phyloP scores from a whole-genome alignment of 1,139 yeast species.

The Saccharomyces pastorianus region DNA sequence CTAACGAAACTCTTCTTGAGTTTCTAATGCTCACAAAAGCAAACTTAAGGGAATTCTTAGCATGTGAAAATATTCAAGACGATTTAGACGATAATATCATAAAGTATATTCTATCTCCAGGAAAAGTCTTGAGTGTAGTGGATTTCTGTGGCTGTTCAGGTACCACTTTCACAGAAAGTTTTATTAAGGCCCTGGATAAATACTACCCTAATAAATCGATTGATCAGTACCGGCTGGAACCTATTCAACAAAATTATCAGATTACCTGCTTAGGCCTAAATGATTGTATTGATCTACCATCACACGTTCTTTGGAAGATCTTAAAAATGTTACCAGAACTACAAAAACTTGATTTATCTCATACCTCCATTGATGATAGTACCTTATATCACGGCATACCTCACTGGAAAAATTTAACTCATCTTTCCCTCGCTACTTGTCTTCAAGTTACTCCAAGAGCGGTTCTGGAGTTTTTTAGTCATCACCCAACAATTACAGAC shows the following conservation, averaged over 20 bases:
- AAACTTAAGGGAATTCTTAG: conserved; percentile 67
- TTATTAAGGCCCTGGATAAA: conserved; percentile 31
- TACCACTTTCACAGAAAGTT: conserved; percentile 54
- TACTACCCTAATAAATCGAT: conserved; percentile 12
- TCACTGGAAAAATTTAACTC: conserved; percentile 53
- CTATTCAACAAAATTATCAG: conserved; percentile 30
- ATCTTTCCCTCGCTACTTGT: conserved; percentile 72
- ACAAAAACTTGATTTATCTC: conserved; percentile 69
- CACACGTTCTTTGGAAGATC: conserved; percentile 46
- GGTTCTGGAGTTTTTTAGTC: conserved; percentile 58
- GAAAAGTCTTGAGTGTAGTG: conserved; percentile 55
- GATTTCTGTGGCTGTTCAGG: conserved; percentile 90
- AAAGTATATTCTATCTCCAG: conserved; percentile 49
- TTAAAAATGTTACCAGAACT: conserved; percentile 52
- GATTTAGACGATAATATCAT: conserved; percentile 64
- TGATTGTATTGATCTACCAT: conserved; percentile 75
- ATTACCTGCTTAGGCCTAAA: conserved; percentile 63
- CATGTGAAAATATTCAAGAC: conserved; percentile 78
- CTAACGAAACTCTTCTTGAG: conserved; percentile 57
- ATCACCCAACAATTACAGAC: conserved; percentile 60
- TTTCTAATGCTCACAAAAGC: conserved; percentile 58
- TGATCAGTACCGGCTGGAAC: conserved; percentile 6
- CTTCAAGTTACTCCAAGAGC: conserved; percentile 69
- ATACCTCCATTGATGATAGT: conserved; percentile 63
- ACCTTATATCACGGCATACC: conserved; percentile 43